Conservation (phyloP, 805 yeast species). For the Saturnispora silvae region DNA sequence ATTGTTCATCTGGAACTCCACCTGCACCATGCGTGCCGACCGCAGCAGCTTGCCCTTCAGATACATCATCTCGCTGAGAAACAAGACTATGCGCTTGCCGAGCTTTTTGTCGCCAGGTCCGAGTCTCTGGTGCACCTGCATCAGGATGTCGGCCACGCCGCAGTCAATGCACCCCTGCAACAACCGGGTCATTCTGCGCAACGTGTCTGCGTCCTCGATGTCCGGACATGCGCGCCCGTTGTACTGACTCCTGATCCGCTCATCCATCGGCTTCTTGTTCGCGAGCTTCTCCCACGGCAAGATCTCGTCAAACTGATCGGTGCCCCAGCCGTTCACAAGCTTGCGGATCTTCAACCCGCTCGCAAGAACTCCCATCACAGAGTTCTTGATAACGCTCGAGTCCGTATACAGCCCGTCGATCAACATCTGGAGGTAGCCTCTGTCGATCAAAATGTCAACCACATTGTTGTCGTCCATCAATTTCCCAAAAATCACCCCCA, state of each 20-base stretch:
- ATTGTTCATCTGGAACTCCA: constrained; percentile 21
- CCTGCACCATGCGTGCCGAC: constrained; percentile 22
- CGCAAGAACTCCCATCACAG: constrained; percentile 10
- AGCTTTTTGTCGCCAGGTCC: constrained; percentile 30
- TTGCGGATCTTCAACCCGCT: constrained; percentile 40
- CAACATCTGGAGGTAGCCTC: constrained; percentile 44
- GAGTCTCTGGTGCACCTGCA: constrained; percentile 24
- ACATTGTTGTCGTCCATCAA: constrained; percentile 35
- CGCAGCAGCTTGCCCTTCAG: constrained; percentile 49
- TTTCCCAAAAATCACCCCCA: constrained; percentile 4
- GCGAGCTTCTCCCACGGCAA: constrained; percentile 9
- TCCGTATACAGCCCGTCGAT: constrained; percentile 40
- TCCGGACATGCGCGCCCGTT: constrained; percentile 23
- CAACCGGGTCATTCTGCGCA: constrained; percentile 60
- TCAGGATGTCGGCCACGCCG: constrained; percentile 40
- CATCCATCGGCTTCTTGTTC: not conserved
- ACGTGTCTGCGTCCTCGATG: constrained; percentile 34
- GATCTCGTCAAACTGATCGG: constrained; percentile 9
- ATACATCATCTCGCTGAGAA: constrained; percentile 52
- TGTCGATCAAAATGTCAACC: too few species aligned
- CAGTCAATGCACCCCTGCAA: constrained; percentile 45
- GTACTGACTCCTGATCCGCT: constrained; percentile 7
- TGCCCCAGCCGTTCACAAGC: constrained; percentile 37
- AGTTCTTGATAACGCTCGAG: constrained; percentile 7
- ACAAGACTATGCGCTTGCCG: constrained; percentile 47